These are phyloP conservation scores for Polyplosphaeria fusca DNA, from an alignment of 495 filamentous ascomycete species.

Conservation along the genomic window DNA sequence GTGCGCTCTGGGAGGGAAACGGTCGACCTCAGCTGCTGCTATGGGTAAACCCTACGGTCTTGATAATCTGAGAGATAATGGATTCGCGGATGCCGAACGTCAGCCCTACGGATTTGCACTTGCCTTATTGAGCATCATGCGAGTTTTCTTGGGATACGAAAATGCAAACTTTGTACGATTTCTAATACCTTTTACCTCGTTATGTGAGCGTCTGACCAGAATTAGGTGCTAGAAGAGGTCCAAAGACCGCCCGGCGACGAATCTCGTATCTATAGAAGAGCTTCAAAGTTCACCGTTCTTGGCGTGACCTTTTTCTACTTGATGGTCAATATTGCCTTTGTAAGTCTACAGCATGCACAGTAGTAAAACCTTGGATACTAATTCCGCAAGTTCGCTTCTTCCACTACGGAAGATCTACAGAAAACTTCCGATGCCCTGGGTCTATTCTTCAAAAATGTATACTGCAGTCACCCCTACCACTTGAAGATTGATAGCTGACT, in stretches of 20 bases:
- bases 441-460: background rate
- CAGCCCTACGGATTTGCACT: background rate
- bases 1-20: background rate
- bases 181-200: background rate
- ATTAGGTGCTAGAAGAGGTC: background rate
- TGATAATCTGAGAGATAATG: background rate
- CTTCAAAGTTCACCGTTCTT: background rate
- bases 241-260: background rate
- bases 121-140: background rate
- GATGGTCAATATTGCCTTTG: background rate
- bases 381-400: background rate
- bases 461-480: no score
- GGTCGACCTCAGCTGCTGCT: background rate
- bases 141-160: background rate
- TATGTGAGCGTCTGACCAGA: background rate
- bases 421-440: background rate
- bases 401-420: background rate
- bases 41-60: background rate
- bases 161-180: background rate
- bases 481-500: no score
- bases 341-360: background rate
- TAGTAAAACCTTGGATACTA: background rate
- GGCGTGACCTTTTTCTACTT: background rate
- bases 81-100: background rate
- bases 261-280: background rate